phyloP scores from a whole-genome alignment of 768 basidiomycete genomes.

The Thelephora aurantiotincta region DNA sequence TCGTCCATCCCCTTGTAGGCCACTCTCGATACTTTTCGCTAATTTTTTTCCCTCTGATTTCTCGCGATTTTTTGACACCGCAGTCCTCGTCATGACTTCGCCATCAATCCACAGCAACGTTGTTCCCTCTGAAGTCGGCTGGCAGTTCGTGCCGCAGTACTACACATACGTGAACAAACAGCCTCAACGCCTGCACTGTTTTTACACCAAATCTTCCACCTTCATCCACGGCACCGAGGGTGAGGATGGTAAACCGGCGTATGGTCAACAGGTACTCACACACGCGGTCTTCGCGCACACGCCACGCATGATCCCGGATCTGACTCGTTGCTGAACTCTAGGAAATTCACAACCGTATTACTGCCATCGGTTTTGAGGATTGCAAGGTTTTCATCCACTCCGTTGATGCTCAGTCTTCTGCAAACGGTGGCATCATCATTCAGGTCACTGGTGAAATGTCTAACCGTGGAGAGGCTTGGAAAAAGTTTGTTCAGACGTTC shows the following conservation, averaged over 20 bases:
- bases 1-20: neutral
- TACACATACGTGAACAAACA: conserved; percentile 99
- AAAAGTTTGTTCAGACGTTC: conserved; percentile 98
- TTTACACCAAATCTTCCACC: conserved; percentile 96
- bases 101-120: conserved; percentile 43
- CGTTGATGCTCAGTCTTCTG: conserved; percentile 93
- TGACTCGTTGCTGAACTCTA: conserved; percentile 18
- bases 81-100: conserved; percentile 12
- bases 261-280: conserved; percentile 74
- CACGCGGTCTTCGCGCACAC: neutral
- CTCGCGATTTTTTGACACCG: neutral
- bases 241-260: conserved; percentile 81
- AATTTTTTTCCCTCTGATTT: neutral
- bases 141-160: conserved; percentile 99
- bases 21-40: neutral
- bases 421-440: conserved; percentile 93
- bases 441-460: conserved; percentile 99
- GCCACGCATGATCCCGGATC: neutral
- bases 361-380: conserved; percentile 84
- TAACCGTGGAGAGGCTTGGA: conserved; percentile 83
- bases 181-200: conserved; percentile 92
- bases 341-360: conserved; percentile 97
- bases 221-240: conserved; percentile 97
- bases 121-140: conserved; percentile 91
- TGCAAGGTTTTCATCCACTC: conserved; percentile 99